These are phyloP conservation scores for Leccinum obscurum DNA, from an alignment of 768 basidiomycete species.

Conservation along the genomic window DNA sequence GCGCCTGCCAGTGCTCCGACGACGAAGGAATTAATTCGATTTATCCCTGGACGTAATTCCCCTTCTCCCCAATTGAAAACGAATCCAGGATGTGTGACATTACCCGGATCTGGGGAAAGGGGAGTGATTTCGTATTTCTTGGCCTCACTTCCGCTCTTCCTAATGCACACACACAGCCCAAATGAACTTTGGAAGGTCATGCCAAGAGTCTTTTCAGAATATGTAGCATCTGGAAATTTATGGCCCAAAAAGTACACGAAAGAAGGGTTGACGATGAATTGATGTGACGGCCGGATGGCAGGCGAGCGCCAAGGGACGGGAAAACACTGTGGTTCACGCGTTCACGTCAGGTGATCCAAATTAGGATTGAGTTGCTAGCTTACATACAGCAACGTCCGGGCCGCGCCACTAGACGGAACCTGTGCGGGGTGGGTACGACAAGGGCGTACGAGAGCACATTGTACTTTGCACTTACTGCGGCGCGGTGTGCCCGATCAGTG, in stretches of 20 bases:
- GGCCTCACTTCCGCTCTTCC: neutral
- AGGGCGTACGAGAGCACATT: neutral
- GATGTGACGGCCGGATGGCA: neutral
- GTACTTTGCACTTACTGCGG: neutral
- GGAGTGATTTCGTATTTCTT: neutral
- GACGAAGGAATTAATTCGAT: neutral
- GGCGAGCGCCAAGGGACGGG: neutral
- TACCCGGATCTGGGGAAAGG: neutral
- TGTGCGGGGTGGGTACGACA: neutral
- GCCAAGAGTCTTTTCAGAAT: neutral
- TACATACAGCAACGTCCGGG: neutral
- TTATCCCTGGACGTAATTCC: neutral
- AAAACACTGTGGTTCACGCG: neutral
- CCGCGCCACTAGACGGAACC: neutral
- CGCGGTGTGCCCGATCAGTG: neutral
- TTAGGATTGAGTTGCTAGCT: neutral
- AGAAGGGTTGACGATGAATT: neutral
- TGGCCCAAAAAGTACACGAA: neutral
- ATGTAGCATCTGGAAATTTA: neutral
- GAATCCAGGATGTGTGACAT: neutral
- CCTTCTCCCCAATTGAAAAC: neutral
- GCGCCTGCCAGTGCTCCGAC: neutral
- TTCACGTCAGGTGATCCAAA: neutral
- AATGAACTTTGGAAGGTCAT: neutral
- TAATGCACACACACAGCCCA: neutral